Percentiles rank a stretch among this genome's conserved stretches.
phyloP scores from a whole-genome alignment of 495 filamentous ascomycete species.

The Penicillium ucsense region DNA sequence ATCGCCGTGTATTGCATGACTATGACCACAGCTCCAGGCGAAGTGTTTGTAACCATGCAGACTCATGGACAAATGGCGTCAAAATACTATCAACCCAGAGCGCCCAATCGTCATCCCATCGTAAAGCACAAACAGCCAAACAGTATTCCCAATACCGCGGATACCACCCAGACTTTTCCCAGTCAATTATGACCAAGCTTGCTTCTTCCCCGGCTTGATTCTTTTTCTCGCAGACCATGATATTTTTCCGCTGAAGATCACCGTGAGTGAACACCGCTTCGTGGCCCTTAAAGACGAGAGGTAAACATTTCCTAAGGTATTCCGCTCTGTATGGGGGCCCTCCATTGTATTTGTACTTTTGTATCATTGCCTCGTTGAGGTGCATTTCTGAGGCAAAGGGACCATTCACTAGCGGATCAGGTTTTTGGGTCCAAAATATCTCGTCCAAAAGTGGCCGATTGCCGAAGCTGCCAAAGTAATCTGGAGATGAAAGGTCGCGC shows the following conservation, averaged over 20 bases:
- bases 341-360: conserved; percentile 16
- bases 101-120: conserved; percentile 30
- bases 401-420: conserved; percentile 17
- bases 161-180: conserved; percentile 35
- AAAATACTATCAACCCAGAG: conserved; percentile 22
- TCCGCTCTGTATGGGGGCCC: conserved; percentile 15
- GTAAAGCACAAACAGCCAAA: conserved; percentile 13
- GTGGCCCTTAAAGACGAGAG: conserved; percentile 9
- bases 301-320: conserved; percentile 24
- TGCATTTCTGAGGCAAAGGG: conserved; percentile 22
- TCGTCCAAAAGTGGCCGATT: conserved; percentile 20
- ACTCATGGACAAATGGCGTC: not conserved
- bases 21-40: not conserved
- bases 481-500: conserved; percentile 17
- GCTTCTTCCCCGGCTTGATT: conserved; percentile 11
- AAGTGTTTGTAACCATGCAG: not conserved
- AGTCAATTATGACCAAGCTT: conserved; percentile 27
- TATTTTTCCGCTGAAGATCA: conserved; percentile 15
- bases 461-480: conserved; percentile 25
- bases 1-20: not conserved
- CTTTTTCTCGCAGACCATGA: conserved; percentile 3
- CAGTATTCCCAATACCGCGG: conserved; percentile 38
- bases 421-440: conserved; percentile 18
- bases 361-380: conserved; percentile 21
- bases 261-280: conserved; percentile 13